Evolutionary conservation across 805 yeast species (phyloP).

Genomic region (Kazachstania africana): DNA sequence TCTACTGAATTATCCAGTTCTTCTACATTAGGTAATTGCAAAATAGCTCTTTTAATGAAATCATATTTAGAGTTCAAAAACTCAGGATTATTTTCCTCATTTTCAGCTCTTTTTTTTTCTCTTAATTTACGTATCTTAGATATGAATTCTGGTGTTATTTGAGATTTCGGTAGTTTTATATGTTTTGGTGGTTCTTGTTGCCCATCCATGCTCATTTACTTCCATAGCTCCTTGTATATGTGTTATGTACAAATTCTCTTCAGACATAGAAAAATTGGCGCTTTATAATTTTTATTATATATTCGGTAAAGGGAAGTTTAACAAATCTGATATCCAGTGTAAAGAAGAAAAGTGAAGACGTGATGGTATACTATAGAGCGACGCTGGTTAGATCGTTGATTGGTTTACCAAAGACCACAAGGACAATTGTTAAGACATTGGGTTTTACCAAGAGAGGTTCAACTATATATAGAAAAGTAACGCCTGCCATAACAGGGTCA

Average conservation of each 20-base stretch:
- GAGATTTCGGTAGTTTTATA: conserved; percentile 2
- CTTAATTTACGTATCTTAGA: conserved; percentile 22
- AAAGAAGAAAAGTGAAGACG: not conserved
- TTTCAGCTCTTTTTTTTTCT: conserved; percentile 26
- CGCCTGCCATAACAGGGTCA: conserved; percentile 78
- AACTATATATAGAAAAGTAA: conserved; percentile 57
- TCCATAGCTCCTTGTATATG: no score
- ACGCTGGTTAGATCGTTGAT: conserved; percentile 74
- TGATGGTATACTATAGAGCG: conserved; percentile 45
- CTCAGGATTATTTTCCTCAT: conserved; percentile 1
- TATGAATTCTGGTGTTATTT: conserved; percentile 5
- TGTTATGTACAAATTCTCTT: no score
- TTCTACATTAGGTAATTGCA: conserved; percentile 18
- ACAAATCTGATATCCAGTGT: not conserved
- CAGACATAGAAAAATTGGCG: not conserved
- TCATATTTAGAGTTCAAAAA: not conserved
- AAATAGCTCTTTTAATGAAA: conserved; percentile 9
- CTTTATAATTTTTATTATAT: not conserved
- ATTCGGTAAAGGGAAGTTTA: no score
- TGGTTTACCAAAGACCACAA: conserved; percentile 63
- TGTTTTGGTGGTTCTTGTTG: conserved; percentile 1
- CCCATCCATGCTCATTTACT: not conserved
- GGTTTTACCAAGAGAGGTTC: conserved; percentile 71
- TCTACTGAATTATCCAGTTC: conserved; percentile 17
- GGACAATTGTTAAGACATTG: conserved; percentile 53